Evolutionary conservation across 2,329 filamentous ascomycete species (phyloP), one percentile per base, ranked within the genome.

Genomic region (Xylariaceae sp.): DNA sequence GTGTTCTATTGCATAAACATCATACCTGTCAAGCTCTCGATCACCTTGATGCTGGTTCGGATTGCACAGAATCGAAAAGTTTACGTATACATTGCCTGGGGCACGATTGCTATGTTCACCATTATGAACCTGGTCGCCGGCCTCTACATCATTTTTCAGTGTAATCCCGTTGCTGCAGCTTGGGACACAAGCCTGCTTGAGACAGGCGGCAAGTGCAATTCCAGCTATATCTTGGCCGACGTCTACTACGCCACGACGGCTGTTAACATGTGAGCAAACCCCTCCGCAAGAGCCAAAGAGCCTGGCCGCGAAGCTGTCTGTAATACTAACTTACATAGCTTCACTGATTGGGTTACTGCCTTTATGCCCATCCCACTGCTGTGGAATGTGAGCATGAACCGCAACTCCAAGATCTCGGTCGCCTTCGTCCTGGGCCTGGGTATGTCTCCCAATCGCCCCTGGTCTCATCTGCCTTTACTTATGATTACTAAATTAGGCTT

Each of bases 211-310:
- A 33, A 43, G 19, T 52, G 50, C 28, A 42, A 44, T 19, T 33
- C 43, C 9, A 19, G 41, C 12, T 16, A n/a, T 19, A 48, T 48
- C 26, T 37, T 52, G 13, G 43, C 41, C 13, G 44, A 50, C 37
- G 45, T 48, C n/a, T 50, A 50, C 38, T 50, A 52, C 19, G 50
- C 50, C 4, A 50, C 48, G 4, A 52, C 50, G 8, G 50, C 50
- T 7, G 45, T 50, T 13, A 52, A 52, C 30, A 51, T 51, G 22
- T 26, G 22, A 11, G 11, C 11, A 26, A 26, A 26, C 6, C 22
- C 22, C 22, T 11, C 22, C 11, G 6, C 22, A 11, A 26, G 22
- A 26, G 22, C n/a, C n/a, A n/a, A n/a, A n/a, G n/a, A n/a, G n/a
- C n/a, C n/a, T n/a, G n/a, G n/a, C n/a, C n/a, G n/a, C n/a, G n/a